phyloP scores from a whole-genome alignment of 495 filamentous ascomycete genomes.

The Hypoxylon subgilvum region DNA sequence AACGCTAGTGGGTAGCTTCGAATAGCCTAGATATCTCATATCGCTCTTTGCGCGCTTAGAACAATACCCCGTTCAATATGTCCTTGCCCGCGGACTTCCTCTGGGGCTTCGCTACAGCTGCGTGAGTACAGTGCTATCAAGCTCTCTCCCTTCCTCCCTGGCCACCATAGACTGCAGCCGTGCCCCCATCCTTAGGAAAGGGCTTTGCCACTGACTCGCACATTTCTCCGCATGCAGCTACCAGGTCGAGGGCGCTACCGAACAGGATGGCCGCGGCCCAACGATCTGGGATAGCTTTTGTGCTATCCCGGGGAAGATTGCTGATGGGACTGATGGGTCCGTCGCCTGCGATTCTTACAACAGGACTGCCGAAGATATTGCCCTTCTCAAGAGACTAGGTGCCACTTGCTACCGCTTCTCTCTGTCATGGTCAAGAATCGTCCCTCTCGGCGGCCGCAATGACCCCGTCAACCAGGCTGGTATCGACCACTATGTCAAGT shows the following conservation, averaged over 20 bases:
- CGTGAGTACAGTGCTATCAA: conserved; percentile 57
- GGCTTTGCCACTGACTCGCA: conserved; percentile 21
- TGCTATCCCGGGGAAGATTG: conserved; percentile 74
- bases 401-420: conserved; percentile 77
- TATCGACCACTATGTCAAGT: conserved; percentile 65
- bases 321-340: conserved; percentile 69
- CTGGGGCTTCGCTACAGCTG: conserved; percentile 83
- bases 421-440: conserved; percentile 75
- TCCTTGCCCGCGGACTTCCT: conserved; percentile 74
- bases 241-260: conserved; percentile 74
- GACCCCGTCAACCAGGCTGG: conserved; percentile 67
- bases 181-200: neutral
- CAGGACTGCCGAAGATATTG: conserved; percentile 74
- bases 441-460: conserved; percentile 67
- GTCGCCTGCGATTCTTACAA: conserved; percentile 81
- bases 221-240: conserved; percentile 55
- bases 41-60: conserved; percentile 10
- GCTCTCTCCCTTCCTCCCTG: neutral
- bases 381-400: conserved; percentile 67
- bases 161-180: neutral
- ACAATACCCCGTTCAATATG: conserved; percentile 40
- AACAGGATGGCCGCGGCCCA: conserved; percentile 71
- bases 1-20: conserved; percentile 20
- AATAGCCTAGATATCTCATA: conserved; percentile 31
- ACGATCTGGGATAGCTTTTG: conserved; percentile 83